These are phyloP conservation scores for Westerdykella ornata DNA, from an alignment of 2,329 filamentous ascomycete species.

Conservation along the genomic window DNA sequence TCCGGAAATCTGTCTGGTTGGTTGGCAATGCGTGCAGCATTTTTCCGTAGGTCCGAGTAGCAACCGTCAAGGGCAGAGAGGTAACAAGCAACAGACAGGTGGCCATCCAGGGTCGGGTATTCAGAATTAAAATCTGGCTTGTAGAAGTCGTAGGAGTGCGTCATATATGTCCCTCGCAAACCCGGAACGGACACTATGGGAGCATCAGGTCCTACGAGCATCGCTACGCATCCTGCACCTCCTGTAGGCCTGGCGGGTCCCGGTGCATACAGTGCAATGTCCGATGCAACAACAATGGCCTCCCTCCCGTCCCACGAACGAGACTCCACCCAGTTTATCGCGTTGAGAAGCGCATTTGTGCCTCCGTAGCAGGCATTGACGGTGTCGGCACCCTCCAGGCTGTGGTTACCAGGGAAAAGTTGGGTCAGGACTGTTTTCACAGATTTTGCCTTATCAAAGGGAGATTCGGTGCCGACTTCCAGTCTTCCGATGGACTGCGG, in stretches of 20 bases:
- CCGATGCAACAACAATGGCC: conserved; percentile 71
- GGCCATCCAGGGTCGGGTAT: conserved; percentile 78
- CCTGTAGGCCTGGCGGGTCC: conserved; percentile 74
- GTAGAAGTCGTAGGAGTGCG: conserved; percentile 84
- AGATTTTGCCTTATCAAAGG: conserved; percentile 85
- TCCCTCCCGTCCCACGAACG: conserved; percentile 81
- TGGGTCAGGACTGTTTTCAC: conserved; percentile 87
- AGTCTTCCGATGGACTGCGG: conserved; percentile 69
- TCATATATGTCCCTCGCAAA: conserved; percentile 72
- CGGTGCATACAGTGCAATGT: conserved; percentile 82
- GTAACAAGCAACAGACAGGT: conserved; percentile 78
- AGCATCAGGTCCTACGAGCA: conserved; percentile 72
- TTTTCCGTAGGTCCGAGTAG: conserved; percentile 52
- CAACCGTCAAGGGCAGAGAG: conserved; percentile 71
- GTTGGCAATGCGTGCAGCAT: too few species aligned
- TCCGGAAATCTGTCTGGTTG: not conserved
- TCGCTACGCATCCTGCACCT: conserved; percentile 70
- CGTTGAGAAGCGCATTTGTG: conserved; percentile 78
- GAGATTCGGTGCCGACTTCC: conserved; percentile 79
- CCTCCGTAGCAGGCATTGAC: conserved; percentile 83
- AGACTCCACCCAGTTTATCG: conserved; percentile 78
- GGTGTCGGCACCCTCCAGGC: conserved; percentile 75
- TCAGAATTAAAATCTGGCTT: conserved; percentile 83
- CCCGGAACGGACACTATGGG: conserved; percentile 72
- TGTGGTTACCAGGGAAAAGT: conserved; percentile 76